phyloP scores from a whole-genome alignment of 2,329 filamentous ascomycete genomes.

The Teratosphaeria nubilosa region DNA sequence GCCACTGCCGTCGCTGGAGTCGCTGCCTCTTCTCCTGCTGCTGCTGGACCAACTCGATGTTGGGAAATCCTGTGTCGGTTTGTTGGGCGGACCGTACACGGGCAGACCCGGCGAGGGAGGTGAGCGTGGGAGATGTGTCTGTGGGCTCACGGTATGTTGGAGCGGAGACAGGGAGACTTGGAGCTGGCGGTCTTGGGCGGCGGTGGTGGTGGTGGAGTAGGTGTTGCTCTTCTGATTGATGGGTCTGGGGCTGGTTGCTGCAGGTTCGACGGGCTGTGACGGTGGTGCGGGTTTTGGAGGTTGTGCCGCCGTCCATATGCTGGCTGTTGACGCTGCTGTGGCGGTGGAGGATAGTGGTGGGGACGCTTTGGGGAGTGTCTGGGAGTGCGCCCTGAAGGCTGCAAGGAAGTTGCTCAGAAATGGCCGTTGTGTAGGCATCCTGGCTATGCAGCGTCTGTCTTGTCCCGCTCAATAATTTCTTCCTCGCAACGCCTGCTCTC shows the following conservation, averaged over 20 bases:
- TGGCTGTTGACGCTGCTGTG: conserved; percentile 26
- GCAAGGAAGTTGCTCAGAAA: conserved; percentile 60
- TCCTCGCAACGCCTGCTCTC: not conserved
- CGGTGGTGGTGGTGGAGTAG: conserved; percentile 15
- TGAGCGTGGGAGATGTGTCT: conserved; percentile 27
- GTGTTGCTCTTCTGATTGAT: conserved; percentile 37
- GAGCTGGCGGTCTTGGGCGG: conserved; percentile 29
- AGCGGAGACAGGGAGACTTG: conserved; percentile 27
- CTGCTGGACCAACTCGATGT: conserved; percentile 19
- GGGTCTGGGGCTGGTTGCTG: conserved; percentile 33
- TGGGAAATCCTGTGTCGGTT: conserved; percentile 23
- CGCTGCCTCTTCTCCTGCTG: conserved; percentile 53
- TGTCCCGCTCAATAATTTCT: not conserved
- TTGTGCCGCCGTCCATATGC: conserved; percentile 18
- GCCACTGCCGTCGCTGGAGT: conserved; percentile 64
- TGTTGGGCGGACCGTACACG: conserved; percentile 25
- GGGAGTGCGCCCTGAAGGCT: conserved; percentile 55
- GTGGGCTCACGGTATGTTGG: conserved; percentile 27
- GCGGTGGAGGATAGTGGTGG: conserved; percentile 32
- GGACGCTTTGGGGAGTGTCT: conserved; percentile 47
- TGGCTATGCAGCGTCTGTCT: not conserved
- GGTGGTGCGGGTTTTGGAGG: conserved; percentile 4
- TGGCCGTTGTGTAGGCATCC: conserved; percentile 53
- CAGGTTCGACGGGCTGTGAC: conserved; percentile 16
- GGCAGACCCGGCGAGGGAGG: conserved; percentile 24